Base-by-base conservation (phyloP, 2,329 filamentous ascomycete species). In the Davidsoniella neocaledoniae region DNA sequence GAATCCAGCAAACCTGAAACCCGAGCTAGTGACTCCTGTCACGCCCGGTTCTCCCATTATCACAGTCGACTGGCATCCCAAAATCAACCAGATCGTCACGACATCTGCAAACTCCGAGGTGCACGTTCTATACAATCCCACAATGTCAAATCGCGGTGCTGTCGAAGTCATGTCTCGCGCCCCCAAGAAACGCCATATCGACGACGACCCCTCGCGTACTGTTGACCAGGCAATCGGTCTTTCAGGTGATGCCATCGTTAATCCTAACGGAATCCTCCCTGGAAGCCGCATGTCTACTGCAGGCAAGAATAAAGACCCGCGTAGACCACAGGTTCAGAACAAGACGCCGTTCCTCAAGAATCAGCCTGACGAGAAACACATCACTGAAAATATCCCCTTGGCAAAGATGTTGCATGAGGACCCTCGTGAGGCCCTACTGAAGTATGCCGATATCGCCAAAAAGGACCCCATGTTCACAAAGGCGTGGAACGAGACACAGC, bases 391-490 rank as follows among this genome's bases (percentile, higher is more conserved):
- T 33, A 48, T 48, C 25, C 46, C 46, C 12, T 73, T 96, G 10
- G 90, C 86, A 55, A 81, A 78, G 55, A 94, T 98, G 86, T 73
- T 94, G 44, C 88, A 98, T 64, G 91, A 98, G 63, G 91, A 98
- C 67, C 91, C 91, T 0, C 73, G 91, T 55, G 91, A 94, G 65
- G 91, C 91, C 43, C 68, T 98, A 60, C 68, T 98, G 53, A 95
- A 93, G 68, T 98, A 96, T 69, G 90, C 87, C 37, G 86, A 94
- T 50, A 81, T 93, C 61, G 87, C 88, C 10, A 79, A 94, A 65
- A 90, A 86, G 61, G 88, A 96, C 61, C 90, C 88, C 0, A 74
- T 94, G 58, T 98, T 96, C 61, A 98, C 91, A 26, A 86, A 84
- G 57, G 91, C 88, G 14, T 98, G 87, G 84, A 83, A 83, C 60